A percentile compares a stretch with the other conserved stretches of the same genome.
phyloP scores from a whole-genome alignment of 352 stramenopile species.

The Globisporangium carolinianum region DNA sequence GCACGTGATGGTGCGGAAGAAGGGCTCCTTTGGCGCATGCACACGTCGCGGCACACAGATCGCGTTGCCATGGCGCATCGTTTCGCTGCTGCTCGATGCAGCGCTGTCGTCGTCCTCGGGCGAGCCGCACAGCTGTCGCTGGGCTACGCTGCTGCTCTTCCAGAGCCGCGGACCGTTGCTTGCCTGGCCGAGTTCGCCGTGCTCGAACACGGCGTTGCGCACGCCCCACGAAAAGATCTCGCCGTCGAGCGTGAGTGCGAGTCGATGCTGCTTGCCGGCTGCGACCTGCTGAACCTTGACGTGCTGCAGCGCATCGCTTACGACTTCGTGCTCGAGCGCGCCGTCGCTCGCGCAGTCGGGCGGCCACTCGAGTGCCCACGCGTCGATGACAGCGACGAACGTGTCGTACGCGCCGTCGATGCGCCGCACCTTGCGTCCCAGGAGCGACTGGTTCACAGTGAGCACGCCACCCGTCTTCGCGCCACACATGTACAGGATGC shows the following conservation, averaged over 20 bases:
- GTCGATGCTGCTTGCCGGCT: slow-evolving; percentile 47
- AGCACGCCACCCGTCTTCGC: slow-evolving; percentile 26
- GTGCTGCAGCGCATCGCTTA: slow-evolving; percentile 28
- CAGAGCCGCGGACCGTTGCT: slow-evolving; percentile 5
- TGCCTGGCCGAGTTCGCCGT: slow-evolving; percentile 39
- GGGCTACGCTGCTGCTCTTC: slow-evolving; percentile 7
- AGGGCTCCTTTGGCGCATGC: slow-evolving; percentile 30
- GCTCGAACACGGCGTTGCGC: slow-evolving; percentile 15
- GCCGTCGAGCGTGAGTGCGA: slow-evolving; percentile 50
- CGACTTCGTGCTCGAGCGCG: slow-evolving; percentile 28
- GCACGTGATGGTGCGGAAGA: slow-evolving; percentile 61
- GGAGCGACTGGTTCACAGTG: slow-evolving; percentile 18
- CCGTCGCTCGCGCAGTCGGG: slow-evolving; percentile 1
- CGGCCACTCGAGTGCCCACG: slow-evolving; percentile 48
- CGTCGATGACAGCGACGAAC: slow-evolving; percentile 46
- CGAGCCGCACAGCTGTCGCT: slow-evolving; percentile 2
- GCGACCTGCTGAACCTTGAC: slow-evolving; percentile 47
- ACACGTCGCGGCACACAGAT: slow-evolving; percentile 27
- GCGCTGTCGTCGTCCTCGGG: slow-evolving; percentile 12
- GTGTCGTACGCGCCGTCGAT: slow-evolving; percentile 41
- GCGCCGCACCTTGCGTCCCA: slow-evolving; percentile 41
- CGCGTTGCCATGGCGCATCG: slow-evolving; percentile 5
- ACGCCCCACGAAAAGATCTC: slow-evolving; percentile 61
- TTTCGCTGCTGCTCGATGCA: neutral
- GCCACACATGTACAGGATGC: slow-evolving; percentile 44